These are phyloP conservation scores for Sporothrix globosa DNA, from an alignment of 2,329 filamentous ascomycete genomes.

Conservation along the genomic window DNA sequence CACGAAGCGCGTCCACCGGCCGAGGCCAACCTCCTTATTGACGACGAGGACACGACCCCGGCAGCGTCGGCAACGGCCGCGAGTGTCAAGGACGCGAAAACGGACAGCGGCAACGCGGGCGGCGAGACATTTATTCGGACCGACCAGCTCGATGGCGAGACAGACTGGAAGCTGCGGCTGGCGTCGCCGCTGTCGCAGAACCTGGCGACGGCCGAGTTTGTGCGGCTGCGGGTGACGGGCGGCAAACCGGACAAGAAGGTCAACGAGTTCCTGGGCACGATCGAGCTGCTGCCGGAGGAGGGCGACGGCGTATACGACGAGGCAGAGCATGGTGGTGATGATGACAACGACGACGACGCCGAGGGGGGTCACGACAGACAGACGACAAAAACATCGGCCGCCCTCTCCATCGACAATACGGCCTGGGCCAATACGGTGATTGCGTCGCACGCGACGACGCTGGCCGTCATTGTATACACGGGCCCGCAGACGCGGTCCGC, in stretches of 20 bases:
- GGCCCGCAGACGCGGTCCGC: slow-evolving; percentile 92
- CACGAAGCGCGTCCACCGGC: slow-evolving; percentile 36
- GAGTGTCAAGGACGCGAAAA: slow-evolving; percentile 37
- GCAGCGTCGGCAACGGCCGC: background rate
- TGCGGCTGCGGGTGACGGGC: slow-evolving; percentile 71
- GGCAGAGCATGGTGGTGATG: background rate
- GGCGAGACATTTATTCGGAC: slow-evolving; percentile 97
- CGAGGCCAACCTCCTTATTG: slow-evolving; percentile 34
- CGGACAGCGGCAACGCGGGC: slow-evolving; percentile 43
- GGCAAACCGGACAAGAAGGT: slow-evolving; percentile 92
- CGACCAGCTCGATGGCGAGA: slow-evolving; percentile 96
- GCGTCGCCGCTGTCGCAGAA: slow-evolving; percentile 84
- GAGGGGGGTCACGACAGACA: background rate
- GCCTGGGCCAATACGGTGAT: slow-evolving; percentile 98
- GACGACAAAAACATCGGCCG: slow-evolving; percentile 48
- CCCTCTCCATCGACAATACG: slow-evolving; percentile 92
- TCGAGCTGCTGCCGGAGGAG: slow-evolving; percentile 68
- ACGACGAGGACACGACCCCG: slow-evolving; percentile 35
- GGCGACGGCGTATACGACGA: slow-evolving; percentile 45
- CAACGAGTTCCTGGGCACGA: slow-evolving; percentile 90
- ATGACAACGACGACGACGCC: slow-evolving; percentile 40
- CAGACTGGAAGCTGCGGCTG: slow-evolving; percentile 94
- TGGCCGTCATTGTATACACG: slow-evolving; percentile 92
- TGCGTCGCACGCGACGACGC: slow-evolving; percentile 84
- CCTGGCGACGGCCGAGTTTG: slow-evolving; percentile 72